Evolutionary conservation across 1,139 yeast species (phyloP), one percentile per base, ranked within the genome.

Genomic region (Hanseniaspora gamundiae): DNA sequence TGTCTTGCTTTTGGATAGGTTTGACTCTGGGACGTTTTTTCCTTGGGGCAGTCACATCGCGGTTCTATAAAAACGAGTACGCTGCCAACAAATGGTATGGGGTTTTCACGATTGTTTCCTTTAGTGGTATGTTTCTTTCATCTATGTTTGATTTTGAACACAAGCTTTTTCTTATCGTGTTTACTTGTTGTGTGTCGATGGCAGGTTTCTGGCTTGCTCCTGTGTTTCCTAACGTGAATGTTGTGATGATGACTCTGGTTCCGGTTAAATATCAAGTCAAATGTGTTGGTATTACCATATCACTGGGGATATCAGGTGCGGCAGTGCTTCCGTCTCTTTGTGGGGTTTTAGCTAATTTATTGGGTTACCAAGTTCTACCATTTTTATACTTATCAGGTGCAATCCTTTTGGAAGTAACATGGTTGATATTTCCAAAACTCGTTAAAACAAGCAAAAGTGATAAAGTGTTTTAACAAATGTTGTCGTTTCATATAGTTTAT

Each of bases 221-320:
- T 1, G 66, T 83, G 5, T 85, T 80, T 61, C 91, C 94, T 0
- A 79, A 91, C 9, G 75, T 83, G 0, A 76, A 82, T 45, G 74
- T 82, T 13, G 71, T 82, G 7, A 69, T 85, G 4, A 62, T 82
- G 43, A 75, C 77, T 42, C 65, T 77, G 2, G 60, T 85, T 39
- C 94, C 94, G 0, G 62, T 66, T 22, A 69, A 70, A 42, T 63
- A 71, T 46, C 86, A 83, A 48, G 74, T 83, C 9, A 65, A 76
- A 9, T 91, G 87, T 0, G 70, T 85, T 7, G 93, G 94, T 1
- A 69, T 83, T 44, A 75, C 81, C 21, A 78, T 88, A 44, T 87
- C 94, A 0, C 61, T 84, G 49, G 93, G 91, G 4, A 87, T 88
- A 4, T 78, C 81, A n/a, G 94, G 93, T 2, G 84, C 83, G 10